Evolutionary conservation across 768 basidiomycete species (phyloP), one percentile per base, ranked within the genome.

Genomic region (Trametopsis cervina): DNA sequence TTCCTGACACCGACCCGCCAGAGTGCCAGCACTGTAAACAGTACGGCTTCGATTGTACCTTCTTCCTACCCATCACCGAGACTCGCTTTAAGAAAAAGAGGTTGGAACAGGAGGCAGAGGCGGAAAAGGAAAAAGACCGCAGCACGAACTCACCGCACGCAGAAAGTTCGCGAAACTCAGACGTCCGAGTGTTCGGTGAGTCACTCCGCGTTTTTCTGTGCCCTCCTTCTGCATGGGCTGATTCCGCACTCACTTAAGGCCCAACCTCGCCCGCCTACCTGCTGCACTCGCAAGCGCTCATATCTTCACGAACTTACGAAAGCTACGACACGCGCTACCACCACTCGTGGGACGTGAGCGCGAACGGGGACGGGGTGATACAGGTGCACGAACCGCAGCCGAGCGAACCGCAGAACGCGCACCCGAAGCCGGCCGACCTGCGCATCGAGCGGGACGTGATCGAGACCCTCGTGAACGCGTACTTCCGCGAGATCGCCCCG

Each of bases 21-120:
- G 60, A 87, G 42, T 97, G 93, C 62, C 87, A 92, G 57, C 94
- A 97, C 64, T 98, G 95, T 76, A 89, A 90, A 60, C 89, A 92
- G 62, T 91, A 92, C 59, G 77, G 80, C 38, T 89, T 93, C 56
- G 91, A 95, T 54, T 96, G 95, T 64, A 96, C 94, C 4, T 96
- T 94, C 69, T 95, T 96, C 73, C 80, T 98, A 11, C 96, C 96
- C 35, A 99, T 99, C 57, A 91, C 95, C 9, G 96, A 98, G 66
- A 99, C 96, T 0, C 84, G 96, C 17, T 99, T 97, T 77, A 97
- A 97, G 71, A 96, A 96, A 73, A 92, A 92, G 70, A 85, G 87
- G 56, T 49, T 82, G 38, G 87, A 92, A 58, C 83, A 89, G 57
- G 86, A 86, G 44, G 66, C 70, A 2, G 67, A 20, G 53, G 51